Conservation (phyloP, 768 basidiomycete genomes). For the Leccinum uliginosum region DNA sequence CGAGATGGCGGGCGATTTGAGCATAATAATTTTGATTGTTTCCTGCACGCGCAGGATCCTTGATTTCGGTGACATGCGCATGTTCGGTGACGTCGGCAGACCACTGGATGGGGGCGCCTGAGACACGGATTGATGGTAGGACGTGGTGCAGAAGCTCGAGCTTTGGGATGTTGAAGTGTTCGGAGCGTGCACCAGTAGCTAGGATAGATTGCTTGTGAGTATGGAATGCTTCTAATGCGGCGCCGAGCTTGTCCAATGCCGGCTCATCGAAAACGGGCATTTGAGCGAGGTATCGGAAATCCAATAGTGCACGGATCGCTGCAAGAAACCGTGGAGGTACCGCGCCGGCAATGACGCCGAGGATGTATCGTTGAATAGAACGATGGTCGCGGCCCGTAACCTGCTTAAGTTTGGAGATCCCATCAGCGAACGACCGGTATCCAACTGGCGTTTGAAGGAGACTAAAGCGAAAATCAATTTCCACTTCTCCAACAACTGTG, state of each 20-base stretch:
- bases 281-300: constrained; percentile 38
- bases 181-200: constrained; percentile 11
- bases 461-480: constrained; percentile 36
- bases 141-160: background rate
- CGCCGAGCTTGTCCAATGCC: constrained; percentile 26
- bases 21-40: background rate
- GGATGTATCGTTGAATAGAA: constrained; percentile 13
- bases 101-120: background rate
- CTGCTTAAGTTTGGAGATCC: constrained; percentile 31
- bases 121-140: background rate
- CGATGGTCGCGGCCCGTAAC: background rate
- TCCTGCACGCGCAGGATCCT: background rate
- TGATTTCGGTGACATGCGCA: background rate
- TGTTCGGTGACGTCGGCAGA: background rate
- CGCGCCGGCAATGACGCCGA: no score
- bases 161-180: background rate
- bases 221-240: constrained; percentile 34
- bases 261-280: constrained; percentile 29
- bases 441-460: constrained; percentile 34
- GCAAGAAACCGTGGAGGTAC: background rate
- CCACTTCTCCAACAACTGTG: constrained; percentile 3
- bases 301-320: constrained; percentile 29
- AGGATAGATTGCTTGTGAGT: constrained; percentile 34
- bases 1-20: background rate
- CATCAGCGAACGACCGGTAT: constrained; percentile 34